Conservation (phyloP, 2,329 filamentous ascomycete species). For the Curvularia lunata region DNA sequence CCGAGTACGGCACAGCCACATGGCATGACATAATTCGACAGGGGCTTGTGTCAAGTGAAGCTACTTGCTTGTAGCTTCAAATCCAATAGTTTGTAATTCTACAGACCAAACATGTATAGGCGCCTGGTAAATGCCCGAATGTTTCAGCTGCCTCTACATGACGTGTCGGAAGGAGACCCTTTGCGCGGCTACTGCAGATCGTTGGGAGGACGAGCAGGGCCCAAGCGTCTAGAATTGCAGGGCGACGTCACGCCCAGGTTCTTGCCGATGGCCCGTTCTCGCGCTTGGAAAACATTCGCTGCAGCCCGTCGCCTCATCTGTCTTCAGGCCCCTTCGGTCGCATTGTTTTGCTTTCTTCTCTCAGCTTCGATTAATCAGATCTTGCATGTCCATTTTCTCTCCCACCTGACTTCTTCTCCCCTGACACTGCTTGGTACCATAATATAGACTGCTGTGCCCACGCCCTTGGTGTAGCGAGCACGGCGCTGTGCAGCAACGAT, state of each 20-base stretch:
- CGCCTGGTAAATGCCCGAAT: not conserved
- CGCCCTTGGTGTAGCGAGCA: conserved; percentile 3
- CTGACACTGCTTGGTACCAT: not conserved
- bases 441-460: not conserved
- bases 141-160: conserved; percentile 11
- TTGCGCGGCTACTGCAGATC: conserved; percentile 21
- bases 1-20: conserved; percentile 4
- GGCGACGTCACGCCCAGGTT: conserved; percentile 30
- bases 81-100: not conserved
- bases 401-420: not conserved
- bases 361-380: not conserved
- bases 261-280: conserved; percentile 14
- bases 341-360: not conserved
- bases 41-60: too few relatives aligned
- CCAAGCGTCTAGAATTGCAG: conserved; percentile 19
- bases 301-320: conserved; percentile 7
- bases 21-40: not conserved
- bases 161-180: conserved; percentile 17
- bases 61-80: not conserved
- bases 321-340: not conserved
- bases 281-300: conserved; percentile 16
- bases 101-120: not conserved
- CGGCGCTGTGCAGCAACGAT: conserved; percentile 7
- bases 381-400: not conserved
- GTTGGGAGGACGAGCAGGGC: conserved; percentile 18